These are phyloP conservation scores for Rachicladosporium sp. DNA, from an alignment of 2,329 filamentous ascomycete genomes.

Conservation along the genomic window DNA sequence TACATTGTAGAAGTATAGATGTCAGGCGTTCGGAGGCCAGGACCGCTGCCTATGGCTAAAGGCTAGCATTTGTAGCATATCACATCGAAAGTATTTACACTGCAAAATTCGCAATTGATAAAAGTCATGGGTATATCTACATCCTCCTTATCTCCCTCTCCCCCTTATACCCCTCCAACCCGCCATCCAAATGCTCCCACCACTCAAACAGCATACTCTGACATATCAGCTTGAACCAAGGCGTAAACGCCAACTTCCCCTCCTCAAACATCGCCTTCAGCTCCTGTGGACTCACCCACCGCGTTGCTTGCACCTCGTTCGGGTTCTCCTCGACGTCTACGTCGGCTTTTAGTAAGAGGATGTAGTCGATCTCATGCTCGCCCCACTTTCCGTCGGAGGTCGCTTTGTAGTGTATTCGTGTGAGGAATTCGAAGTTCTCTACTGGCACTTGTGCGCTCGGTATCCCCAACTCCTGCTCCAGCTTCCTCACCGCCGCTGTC, in stretches of 20 bases:
- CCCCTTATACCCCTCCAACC: conserved; percentile 72
- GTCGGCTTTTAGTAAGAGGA: conserved; percentile 91
- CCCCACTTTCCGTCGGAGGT: conserved; percentile 97
- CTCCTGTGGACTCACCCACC: conserved; percentile 72
- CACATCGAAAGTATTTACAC: too few species aligned
- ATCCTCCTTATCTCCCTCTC: conserved; percentile 84
- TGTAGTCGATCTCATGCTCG: conserved; percentile 98
- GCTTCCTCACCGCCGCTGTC: conserved; percentile 81
- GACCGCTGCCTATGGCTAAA: too few species aligned
- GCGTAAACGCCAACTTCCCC: conserved; percentile 72
- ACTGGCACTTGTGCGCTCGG: conserved; percentile 76
- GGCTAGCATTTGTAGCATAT: too few species aligned
- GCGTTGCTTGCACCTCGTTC: conserved; percentile 79
- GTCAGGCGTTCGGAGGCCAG: too few species aligned
- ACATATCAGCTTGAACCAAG: conserved; percentile 99
- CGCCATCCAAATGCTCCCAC: conserved; percentile 77
- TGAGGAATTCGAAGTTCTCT: conserved; percentile 86
- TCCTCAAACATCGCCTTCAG: conserved; percentile 79
- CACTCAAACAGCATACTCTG: conserved; percentile 95
- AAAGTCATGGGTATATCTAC: conserved; percentile 23
- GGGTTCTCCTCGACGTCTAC: conserved; percentile 70
- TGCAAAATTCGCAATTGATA: too few species aligned
- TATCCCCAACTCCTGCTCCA: conserved; percentile 91
- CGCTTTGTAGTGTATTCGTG: conserved; percentile 95
- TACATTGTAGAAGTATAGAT: conserved; percentile 1